Percentiles rank a stretch among this genome's conserved stretches.
Conservation (phyloP, 208 protist species). For the Polymyxa betae region DNA sequence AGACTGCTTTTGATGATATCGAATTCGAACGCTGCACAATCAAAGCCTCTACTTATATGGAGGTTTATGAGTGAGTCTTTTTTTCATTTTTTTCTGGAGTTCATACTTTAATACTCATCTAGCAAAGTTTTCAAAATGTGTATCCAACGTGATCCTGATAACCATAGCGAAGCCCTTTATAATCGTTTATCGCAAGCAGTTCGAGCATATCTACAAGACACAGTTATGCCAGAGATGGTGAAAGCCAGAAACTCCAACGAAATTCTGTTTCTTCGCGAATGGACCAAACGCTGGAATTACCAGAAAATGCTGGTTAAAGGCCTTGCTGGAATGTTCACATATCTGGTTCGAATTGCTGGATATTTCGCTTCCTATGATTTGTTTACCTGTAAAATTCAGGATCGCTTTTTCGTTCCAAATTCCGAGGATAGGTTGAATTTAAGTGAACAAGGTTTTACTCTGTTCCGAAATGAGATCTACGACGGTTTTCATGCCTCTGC, state of each 20-base stretch:
- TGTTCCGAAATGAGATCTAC: constrained; percentile 42
- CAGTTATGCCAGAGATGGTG: constrained; percentile 32
- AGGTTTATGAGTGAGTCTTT: constrained; percentile 19
- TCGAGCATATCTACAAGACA: constrained; percentile 55
- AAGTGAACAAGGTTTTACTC: constrained; percentile 46
- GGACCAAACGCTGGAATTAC: constrained; percentile 61
- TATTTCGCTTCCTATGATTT: neutral
- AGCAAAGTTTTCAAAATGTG: constrained; percentile 66
- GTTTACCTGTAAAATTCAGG: neutral
- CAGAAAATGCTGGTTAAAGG: constrained; percentile 57
- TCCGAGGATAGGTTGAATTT: constrained; percentile 55
- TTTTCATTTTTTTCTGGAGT: constrained; percentile 10
- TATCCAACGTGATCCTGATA: constrained; percentile 64
- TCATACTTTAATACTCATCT: neutral
- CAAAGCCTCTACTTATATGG: constrained; percentile 33
- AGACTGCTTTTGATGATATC: constrained; percentile 34
- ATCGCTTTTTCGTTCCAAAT: constrained; percentile 65
- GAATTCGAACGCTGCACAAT: constrained; percentile 51
- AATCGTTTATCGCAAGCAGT: constrained; percentile 53
- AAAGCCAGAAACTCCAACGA: constrained; percentile 52
- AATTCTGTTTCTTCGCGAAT: constrained; percentile 62
- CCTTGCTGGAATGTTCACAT: constrained; percentile 60
- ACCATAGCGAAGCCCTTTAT: constrained; percentile 61
- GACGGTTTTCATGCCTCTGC: neutral
- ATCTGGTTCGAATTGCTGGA: constrained; percentile 6